Evolutionary conservation across 1,284 basidiomycete genomes (phyloP), one percentile per base, ranked within the genome.

Genomic region (Papiliotrema laurentii): DNA sequence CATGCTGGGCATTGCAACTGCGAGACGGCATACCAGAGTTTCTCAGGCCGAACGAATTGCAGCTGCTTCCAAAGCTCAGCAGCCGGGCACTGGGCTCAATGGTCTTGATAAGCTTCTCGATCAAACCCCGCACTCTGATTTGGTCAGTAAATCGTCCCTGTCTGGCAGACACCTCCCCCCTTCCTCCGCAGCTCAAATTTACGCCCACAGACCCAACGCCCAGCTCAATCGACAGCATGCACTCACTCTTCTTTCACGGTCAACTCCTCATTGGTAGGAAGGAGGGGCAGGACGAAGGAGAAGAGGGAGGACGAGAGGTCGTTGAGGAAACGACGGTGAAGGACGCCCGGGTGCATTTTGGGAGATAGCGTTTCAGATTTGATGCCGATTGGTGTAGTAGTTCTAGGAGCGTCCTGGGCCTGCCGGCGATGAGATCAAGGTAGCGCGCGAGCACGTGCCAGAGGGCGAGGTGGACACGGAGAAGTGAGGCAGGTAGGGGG

Each of bases 1-100:
- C n/a, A 31, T 28, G 19, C 19, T 9, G 41, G 16, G 9, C 6
- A 9, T 45, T 16, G 24, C 26, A 28, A 36, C 7, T 34, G 9
- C 13, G 21, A 25, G 25, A 11, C 40, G 19, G 75, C 83, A 66
- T 58, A 89, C 91, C 92, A 54, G 90, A 97, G 76, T 97, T 94
- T 59, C 89, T 80, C 64, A 97, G 81, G 64, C 89, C 92, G 91
- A 94, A 65, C 86, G 91, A 72, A 90, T 97, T 43, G 86, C 93
- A 59, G 89, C 69, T 96, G 72, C 87, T 90, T 33, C 94, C 94
- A 71, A 98, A 98, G 43, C 90, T 91, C 60, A 96, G 76, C 61
- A 98, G 78, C 55, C 89, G 84, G 59, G 89, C 89, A 59, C 90
- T 83, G 36, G 91, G 92, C 73, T 93, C 89, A 73, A 98, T 89